A percentile compares a stretch with the other conserved stretches of the same genome.
phyloP scores from a whole-genome alignment of 805 yeast species.

The Zygosaccharomyces bisporus region DNA sequence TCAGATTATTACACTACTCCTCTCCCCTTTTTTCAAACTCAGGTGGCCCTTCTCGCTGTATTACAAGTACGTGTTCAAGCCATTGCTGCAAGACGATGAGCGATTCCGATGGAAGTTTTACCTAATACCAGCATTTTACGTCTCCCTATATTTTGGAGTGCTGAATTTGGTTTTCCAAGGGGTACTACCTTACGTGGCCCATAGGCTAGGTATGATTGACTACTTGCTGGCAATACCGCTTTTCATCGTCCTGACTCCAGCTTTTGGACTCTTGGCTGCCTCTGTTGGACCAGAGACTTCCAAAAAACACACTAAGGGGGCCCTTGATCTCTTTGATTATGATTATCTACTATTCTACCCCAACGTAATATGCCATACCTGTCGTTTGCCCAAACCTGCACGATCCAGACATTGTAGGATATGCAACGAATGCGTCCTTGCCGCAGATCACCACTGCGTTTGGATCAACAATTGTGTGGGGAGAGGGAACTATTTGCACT shows the following conservation, averaged over 20 bases:
- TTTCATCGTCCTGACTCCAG: slow-evolving; percentile 18
- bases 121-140: slow-evolving; percentile 32
- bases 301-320: background rate
- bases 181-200: slow-evolving; percentile 15
- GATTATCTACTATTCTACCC: slow-evolving; percentile 56
- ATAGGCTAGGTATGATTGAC: slow-evolving; percentile 19
- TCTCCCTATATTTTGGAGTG: slow-evolving; percentile 23
- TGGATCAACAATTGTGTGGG: slow-evolving; percentile 79
- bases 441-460: slow-evolving; percentile 72
- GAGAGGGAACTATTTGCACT: slow-evolving; percentile 56
- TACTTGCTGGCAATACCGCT: slow-evolving; percentile 24
- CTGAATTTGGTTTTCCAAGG: slow-evolving; percentile 17
- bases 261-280: slow-evolving; percentile 24
- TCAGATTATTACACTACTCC: slow-evolving; percentile 23
- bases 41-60: slow-evolving; percentile 25
- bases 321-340: slow-evolving; percentile 30
- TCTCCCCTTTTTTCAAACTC: slow-evolving; percentile 27
- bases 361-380: slow-evolving; percentile 49
- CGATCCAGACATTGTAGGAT: slow-evolving; percentile 71
- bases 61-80: slow-evolving; percentile 27
- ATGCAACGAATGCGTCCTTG: slow-evolving; percentile 59
- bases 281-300: slow-evolving; percentile 19
- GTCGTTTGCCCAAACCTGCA: slow-evolving; percentile 62
- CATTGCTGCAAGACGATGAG: slow-evolving; percentile 23
- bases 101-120: slow-evolving; percentile 29